A percentile compares a stretch with the other conserved stretches of the same genome.
Conservation (phyloP, 176 grass and related monocot genomes). For the Pontederia crassipes region DNA sequence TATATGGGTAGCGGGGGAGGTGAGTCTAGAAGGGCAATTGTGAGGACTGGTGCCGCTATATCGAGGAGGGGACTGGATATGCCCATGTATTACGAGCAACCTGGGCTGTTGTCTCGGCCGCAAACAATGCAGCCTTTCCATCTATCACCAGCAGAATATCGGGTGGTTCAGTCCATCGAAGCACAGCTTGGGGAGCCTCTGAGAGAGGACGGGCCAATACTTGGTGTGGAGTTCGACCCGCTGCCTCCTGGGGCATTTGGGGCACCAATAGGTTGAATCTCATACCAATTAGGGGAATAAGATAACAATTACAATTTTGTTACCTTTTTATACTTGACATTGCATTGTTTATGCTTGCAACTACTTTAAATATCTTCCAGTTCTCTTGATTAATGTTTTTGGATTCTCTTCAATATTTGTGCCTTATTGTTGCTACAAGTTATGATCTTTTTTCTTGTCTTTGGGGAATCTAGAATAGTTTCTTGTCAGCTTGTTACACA, state of each 20-base stretch:
- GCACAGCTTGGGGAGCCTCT: constrained; percentile 52
- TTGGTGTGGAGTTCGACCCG: constrained; percentile 74
- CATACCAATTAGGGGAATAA: background rate
- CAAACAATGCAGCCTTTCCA: constrained; percentile 16
- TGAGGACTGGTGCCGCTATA: constrained; percentile 18
- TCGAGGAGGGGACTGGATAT: constrained; percentile 35
- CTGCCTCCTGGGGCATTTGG: constrained; percentile 89
- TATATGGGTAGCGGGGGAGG: constrained; percentile 5
- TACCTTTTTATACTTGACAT: no score
- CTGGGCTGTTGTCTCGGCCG: constrained; percentile 29
- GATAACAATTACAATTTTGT: no score
- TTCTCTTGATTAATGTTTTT: no score
- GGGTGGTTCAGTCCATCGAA: constrained; percentile 45
- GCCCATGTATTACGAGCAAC: constrained; percentile 51
- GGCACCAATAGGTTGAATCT: constrained; percentile 57
- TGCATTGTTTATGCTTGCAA: no score
- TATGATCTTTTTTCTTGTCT: no score
- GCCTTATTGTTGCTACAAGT: no score
- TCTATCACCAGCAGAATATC: constrained; percentile 27
- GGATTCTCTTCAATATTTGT: no score
- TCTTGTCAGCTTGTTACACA: no score
- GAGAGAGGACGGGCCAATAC: constrained; percentile 72
- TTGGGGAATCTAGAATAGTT: no score
- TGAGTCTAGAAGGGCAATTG: constrained; percentile 12
- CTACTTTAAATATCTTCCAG: no score